Evolutionary conservation across 2,329 filamentous ascomycete species (phyloP).

Genomic region (Phialocephala sp.): DNA sequence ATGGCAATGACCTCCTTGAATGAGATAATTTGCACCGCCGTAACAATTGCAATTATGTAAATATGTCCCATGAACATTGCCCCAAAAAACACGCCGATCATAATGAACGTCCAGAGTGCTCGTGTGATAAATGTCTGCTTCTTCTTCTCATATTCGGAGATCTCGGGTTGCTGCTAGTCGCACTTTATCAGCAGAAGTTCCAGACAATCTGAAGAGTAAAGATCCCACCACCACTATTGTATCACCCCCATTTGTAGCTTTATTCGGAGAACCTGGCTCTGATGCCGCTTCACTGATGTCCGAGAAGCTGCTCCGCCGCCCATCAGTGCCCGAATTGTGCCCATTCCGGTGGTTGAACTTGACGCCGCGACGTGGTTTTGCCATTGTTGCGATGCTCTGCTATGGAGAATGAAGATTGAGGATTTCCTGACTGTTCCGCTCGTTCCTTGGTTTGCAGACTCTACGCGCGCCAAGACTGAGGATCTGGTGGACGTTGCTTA

Average conservation of each 20-base stretch:
- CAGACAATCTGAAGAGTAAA: conserved; percentile 4
- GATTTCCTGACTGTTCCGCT: conserved; percentile 24
- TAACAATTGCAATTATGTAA: conserved; percentile 93
- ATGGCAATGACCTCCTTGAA: conserved; percentile 99
- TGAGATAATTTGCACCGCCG: conserved; percentile 91
- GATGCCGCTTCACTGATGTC: conserved; percentile 68
- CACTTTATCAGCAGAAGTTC: conserved; percentile 32
- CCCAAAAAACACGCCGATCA: conserved; percentile 92
- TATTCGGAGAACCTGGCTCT: conserved; percentile 40
- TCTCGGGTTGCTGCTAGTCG: conserved; percentile 38
- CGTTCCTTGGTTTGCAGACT: conserved; percentile 18
- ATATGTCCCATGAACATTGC: conserved; percentile 96
- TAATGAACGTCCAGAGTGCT: conserved; percentile 97
- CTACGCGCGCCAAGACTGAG: conserved; percentile 26
- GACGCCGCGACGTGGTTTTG: conserved; percentile 57
- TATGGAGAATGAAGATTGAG: conserved; percentile 12
- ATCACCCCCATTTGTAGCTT: conserved; percentile 41
- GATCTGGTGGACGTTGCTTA: not conserved
- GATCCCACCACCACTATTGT: conserved; percentile 47
- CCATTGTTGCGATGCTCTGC: conserved; percentile 42
- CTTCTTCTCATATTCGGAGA: conserved; percentile 94
- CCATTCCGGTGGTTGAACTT: conserved; percentile 53
- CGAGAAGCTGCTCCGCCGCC: conserved; percentile 71
- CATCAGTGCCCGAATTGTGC: conserved; percentile 39
- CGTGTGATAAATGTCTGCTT: conserved; percentile 97